Base-by-base conservation (phyloP, 2,329 filamentous ascomycete species). In the Fusarium sambucinum region DNA sequence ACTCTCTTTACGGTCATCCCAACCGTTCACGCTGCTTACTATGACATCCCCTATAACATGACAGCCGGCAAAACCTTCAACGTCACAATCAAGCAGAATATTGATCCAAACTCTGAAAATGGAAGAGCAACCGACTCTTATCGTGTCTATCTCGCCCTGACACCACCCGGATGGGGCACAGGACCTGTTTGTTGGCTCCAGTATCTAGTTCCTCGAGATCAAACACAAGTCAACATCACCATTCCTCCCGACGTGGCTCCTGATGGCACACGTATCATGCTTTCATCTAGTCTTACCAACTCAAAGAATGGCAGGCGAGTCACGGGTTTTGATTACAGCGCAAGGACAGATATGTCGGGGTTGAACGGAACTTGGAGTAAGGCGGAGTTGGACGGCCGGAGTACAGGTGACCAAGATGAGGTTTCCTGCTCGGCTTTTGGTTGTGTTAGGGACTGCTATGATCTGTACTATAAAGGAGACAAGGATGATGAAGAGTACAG, bases 291-390 rank as follows among this genome's bases (percentile, higher is more conserved):
- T 1, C 62, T 73, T 3, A 27, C 65, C 19, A 63, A 54, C 25
- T 27, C 47, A 23, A 73, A 55, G n/a, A 55, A 66, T 5, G 4
- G 23, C 13, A 19, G 14, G 6, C n/a, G 45, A 5, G 48, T 21
- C 8, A 71, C 55, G 21, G 71, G 69, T 8, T 73, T 54, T 32
- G 72, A 61, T 2, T 73, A 73, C 52, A 73, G 69, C 33, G 29
- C 30, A 13, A 35, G 14, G 10, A 58, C 55, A 12, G 51, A 30
- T 2, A 37, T 73, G 23, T 46, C 62, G n/a, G 71, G 71, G 11
- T 64, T 42, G 14, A 73, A 71, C 17, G 71, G 59, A 13, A 72
- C 59, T n/a, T 73, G 71, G 71, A 69, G 71, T 16, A 61, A 71
- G 57, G 56, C 59, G 6, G 67, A 73, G 40, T 37, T 72, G 50